Evolutionary conservation across 2,329 filamentous ascomycete genomes (phyloP).

Genomic region (Nannizzia gypsea): DNA sequence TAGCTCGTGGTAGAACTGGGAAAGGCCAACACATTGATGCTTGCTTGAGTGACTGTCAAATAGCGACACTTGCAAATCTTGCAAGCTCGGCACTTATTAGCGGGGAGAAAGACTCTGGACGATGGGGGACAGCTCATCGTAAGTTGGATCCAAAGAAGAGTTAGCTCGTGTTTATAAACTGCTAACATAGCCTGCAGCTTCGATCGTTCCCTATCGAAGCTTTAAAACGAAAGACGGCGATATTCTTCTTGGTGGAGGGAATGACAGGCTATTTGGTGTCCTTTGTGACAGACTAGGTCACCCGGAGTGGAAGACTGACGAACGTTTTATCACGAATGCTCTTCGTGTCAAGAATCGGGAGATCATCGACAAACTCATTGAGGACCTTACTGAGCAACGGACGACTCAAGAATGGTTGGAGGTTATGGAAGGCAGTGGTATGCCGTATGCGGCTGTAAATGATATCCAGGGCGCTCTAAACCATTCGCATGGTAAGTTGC

Average conservation of each 20-base stretch:
- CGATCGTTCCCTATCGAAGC: slow-evolving; percentile 87
- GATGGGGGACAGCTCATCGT: slow-evolving; percentile 97
- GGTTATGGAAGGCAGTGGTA: slow-evolving; percentile 74
- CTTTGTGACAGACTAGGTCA: slow-evolving; percentile 46
- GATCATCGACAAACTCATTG: slow-evolving; percentile 67
- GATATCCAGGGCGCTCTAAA: slow-evolving; percentile 76
- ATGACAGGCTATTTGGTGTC: slow-evolving; percentile 50
- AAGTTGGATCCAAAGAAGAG: slow-evolving; percentile 22
- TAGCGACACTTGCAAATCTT: slow-evolving; percentile 88
- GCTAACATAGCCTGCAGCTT: slow-evolving; percentile 44
- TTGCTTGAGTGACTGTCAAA: slow-evolving; percentile 84
- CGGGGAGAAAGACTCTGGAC: slow-evolving; percentile 71
- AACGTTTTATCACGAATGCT: slow-evolving; percentile 47
- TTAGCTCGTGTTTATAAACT: background rate
- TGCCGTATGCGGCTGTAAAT: slow-evolving; percentile 93
- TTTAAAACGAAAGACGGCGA: slow-evolving; percentile 56
- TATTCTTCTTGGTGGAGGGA: slow-evolving; percentile 52
- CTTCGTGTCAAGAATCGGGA: slow-evolving; percentile 55
- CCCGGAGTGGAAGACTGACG: slow-evolving; percentile 47
- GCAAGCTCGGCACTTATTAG: slow-evolving; percentile 84
- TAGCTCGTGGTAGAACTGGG: slow-evolving; percentile 62
- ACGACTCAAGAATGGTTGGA: slow-evolving; percentile 83
- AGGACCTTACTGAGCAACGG: slow-evolving; percentile 58
- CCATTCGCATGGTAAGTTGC: slow-evolving; percentile 61
- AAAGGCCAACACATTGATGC: slow-evolving; percentile 88